Conservation (phyloP, 2,329 filamentous ascomycete genomes). For the Ceratocystis cubensis region DNA sequence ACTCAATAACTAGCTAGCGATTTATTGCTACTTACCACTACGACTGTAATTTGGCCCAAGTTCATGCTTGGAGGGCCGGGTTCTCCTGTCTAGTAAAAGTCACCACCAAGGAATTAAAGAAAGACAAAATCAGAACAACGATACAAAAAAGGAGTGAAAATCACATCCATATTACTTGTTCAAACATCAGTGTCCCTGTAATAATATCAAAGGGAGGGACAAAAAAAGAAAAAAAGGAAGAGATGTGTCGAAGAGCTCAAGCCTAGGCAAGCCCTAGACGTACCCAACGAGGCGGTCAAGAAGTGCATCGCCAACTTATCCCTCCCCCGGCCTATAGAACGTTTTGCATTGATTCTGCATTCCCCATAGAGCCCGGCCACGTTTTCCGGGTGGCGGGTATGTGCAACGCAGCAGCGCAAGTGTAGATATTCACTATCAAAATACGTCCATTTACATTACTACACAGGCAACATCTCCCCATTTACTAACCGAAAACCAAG, state of each 20-base stretch:
- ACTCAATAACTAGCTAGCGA: neutral
- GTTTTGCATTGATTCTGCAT: neutral
- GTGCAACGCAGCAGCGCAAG: neutral
- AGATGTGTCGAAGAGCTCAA: neutral
- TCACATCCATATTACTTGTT: neutral
- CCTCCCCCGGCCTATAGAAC: neutral
- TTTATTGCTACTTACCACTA: neutral
- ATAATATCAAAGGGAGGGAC: neutral
- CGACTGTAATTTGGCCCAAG: constrained; percentile 9
- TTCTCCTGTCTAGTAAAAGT: neutral
- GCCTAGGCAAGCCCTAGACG: neutral
- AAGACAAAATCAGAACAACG: neutral
- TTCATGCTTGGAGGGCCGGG: constrained; percentile 6
- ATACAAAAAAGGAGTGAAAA: neutral
- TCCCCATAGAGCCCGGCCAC: neutral
- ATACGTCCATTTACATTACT: no score
- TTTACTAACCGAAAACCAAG: neutral
- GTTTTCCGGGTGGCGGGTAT: constrained; percentile 6
- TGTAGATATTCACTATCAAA: neutral
- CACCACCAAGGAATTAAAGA: neutral
- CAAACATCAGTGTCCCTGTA: neutral
- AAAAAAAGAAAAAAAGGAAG: neutral
- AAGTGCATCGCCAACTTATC: neutral
- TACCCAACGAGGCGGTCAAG: neutral
- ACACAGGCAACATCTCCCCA: no score